Percentiles rank a stretch among this genome's conserved stretches.
These are phyloP conservation scores for Camellia oleifera DNA, from an alignment of 179 eudicot genomes.

Conservation along the genomic window DNA sequence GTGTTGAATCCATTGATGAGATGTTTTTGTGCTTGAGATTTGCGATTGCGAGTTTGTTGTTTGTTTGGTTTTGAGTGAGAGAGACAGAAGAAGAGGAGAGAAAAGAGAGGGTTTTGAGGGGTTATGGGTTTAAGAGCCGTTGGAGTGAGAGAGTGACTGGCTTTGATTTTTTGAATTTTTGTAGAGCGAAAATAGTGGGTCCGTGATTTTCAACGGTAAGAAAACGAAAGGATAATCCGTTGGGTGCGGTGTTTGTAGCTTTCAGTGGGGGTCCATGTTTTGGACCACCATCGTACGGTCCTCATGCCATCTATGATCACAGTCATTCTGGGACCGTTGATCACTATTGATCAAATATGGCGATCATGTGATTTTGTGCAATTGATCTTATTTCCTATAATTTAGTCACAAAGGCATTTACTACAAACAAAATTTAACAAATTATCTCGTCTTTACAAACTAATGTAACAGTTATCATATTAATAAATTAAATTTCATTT, in stretches of 20 bases:
- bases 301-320: not conserved
- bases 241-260: not conserved
- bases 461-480: too few species aligned
- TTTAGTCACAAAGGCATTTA: too few species aligned
- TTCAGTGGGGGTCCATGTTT: not conserved
- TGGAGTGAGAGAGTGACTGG: not conserved
- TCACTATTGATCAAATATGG: not conserved
- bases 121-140: constrained; percentile 8
- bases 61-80: not conserved
- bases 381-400: not conserved
- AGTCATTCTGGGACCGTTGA: not conserved
- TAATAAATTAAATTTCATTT: too few species aligned
- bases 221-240: not conserved
- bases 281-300: not conserved
- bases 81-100: not conserved
- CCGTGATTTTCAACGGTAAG: constrained; percentile 15
- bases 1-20: constrained; percentile 60
- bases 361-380: not conserved
- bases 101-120: not conserved
- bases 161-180: not conserved
- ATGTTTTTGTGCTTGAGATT: not conserved
- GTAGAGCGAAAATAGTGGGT: constrained; percentile 9
- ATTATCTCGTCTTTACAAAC: too few species aligned
- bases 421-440: too few species aligned
- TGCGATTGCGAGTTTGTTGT: not conserved